Base-by-base conservation (phyloP, 495 filamentous ascomycete genomes). In the Lophiotrema nucula region DNA sequence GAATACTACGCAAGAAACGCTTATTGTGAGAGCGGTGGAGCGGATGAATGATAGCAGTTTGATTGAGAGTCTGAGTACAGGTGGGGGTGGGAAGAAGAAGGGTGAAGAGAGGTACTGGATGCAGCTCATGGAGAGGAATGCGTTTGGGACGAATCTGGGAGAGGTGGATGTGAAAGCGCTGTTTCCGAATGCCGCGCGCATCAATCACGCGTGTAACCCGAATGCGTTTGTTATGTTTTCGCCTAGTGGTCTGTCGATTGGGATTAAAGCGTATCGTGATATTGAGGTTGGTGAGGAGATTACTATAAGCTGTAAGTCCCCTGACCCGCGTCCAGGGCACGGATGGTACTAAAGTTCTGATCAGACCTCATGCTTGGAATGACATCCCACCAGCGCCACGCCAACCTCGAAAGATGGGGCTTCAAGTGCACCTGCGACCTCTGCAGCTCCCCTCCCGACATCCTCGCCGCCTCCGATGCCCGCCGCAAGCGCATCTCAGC, bases 171-270 rank as follows among this genome's bases (percentile, higher is more conserved):
- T 53, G 11, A 19, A 47, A 18, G 51, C 22, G n/a, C 18, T 61
- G 50, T 61, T 55, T 45, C 58, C 58, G 23, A 12, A 35, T 15
- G 31, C 47, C n/a, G 26, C 56, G 11, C 13, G 51, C 16, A 61
- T 61, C 24, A 61, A 61, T 23, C 58, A 61, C 23, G 58, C 15
- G 0, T 61, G 58, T 26, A 37, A 54, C 23, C 58, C 58, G 0
- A 56, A 48, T 18, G 16, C 58, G 11, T 61, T 61, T 45, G 51
- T 61, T 16, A 31, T 61, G n/a, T 55, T 61, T 26, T 61, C 58
- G 21, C 49, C n/a, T 15, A 19, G 31, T 13, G 58, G 58, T 2
- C 16, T 55, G 28, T 48, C 42, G 22, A 50, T 61, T 3, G 58
- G 26, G 1, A 19, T 61, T n/a, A 61, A 61, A 45, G 42, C 58